Percentiles rank a stretch among this genome's conserved stretches.
These are phyloP conservation scores for Fomitopsis pulvina DNA, from an alignment of 768 basidiomycete genomes.

Conservation along the genomic window DNA sequence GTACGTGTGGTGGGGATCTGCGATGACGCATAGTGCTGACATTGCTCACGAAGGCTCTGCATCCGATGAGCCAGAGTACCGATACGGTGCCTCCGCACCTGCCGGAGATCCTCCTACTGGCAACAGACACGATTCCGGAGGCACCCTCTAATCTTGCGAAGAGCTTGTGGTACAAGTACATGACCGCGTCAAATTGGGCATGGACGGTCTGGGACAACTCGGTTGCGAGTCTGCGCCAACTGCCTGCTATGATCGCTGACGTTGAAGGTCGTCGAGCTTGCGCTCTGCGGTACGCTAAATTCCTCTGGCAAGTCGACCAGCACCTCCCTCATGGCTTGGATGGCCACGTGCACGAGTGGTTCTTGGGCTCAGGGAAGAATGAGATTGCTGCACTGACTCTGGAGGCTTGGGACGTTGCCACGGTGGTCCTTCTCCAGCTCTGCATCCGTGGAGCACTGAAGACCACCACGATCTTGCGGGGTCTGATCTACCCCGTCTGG, in stretches of 20 bases:
- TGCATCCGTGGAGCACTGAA: conserved; percentile 61
- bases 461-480: conserved; percentile 65
- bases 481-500: conserved; percentile 80
- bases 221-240: conserved; percentile 64
- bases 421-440: conserved; percentile 55
- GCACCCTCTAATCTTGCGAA: conserved; percentile 69
- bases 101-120: conserved; percentile 65
- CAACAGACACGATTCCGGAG: conserved; percentile 48
- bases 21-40: too few relatives aligned
- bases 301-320: conserved; percentile 68
- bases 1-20: conserved; percentile 30
- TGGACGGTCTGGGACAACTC: conserved; percentile 85
- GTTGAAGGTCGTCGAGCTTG: conserved; percentile 38
- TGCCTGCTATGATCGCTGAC: conserved; percentile 50
- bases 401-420: conserved; percentile 65
- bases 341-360: conserved; percentile 65
- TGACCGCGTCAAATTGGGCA: conserved; percentile 65
- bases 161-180: conserved; percentile 78
- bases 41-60: conserved; percentile 29
- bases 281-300: conserved; percentile 61
- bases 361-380: conserved; percentile 56
- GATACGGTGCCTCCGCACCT: conserved; percentile 31
- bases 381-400: conserved; percentile 52
- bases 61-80: conserved; percentile 29
- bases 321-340: conserved; percentile 74